phyloP scores from a whole-genome alignment of 768 basidiomycete species.

The Candolleomyces aberdarensis region DNA sequence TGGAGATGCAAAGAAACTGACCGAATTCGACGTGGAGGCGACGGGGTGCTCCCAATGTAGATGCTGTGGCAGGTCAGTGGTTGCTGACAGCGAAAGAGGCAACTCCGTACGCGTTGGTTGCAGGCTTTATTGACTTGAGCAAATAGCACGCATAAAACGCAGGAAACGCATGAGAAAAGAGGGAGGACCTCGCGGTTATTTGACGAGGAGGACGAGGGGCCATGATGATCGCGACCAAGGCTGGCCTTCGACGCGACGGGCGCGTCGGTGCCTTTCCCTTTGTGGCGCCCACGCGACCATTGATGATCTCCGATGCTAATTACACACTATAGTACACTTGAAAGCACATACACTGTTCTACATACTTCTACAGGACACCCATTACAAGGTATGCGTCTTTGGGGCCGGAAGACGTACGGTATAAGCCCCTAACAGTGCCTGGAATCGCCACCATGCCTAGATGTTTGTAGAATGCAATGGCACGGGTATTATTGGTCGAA shows the following conservation, averaged over 20 bases:
- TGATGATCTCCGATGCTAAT: neutral
- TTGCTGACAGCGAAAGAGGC: neutral
- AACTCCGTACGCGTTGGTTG: constrained; percentile 40
- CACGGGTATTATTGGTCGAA: constrained; percentile 38
- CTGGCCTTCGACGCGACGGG: neutral
- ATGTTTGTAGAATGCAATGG: constrained; percentile 41
- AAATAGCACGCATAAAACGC: constrained; percentile 84
- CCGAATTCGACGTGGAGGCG: constrained; percentile 61
- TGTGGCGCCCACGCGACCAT: too few species aligned
- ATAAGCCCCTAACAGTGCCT: constrained; percentile 35
- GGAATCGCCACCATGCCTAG: constrained; percentile 37
- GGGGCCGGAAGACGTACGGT: constrained; percentile 33
- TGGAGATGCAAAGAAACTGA: too few species aligned
- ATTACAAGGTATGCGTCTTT: constrained; percentile 41
- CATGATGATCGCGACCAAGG: neutral
- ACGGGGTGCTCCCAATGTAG: constrained; percentile 75
- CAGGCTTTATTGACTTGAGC: constrained; percentile 60
- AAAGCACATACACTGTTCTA: too few species aligned
- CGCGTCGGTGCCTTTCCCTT: neutral
- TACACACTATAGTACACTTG: too few species aligned
- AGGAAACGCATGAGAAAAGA: constrained; percentile 43
- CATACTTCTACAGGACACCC: constrained; percentile 2
- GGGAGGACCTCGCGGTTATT: neutral
- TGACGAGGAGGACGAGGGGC: neutral
- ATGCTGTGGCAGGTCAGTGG: constrained; percentile 38